Conservation (phyloP, 1,284 basidiomycete species). For the Pseudozyma tsukubaensis region DNA sequence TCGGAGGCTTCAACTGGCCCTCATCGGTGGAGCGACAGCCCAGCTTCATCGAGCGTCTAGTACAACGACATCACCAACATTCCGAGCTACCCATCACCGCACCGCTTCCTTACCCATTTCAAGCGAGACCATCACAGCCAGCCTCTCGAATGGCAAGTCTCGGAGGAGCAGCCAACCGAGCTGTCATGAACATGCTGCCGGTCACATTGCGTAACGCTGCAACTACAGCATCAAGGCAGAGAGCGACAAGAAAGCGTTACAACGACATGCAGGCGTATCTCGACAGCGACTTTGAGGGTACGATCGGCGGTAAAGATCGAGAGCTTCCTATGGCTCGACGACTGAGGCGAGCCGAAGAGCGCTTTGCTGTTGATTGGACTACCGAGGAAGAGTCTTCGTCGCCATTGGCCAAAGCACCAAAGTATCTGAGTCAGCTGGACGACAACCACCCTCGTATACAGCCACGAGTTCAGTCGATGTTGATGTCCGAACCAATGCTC, state of each 20-base stretch:
- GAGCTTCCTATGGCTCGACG: constrained; percentile 55
- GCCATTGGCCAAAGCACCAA: constrained; percentile 5
- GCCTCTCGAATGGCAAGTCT: constrained; percentile 44
- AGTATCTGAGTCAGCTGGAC: constrained; percentile 1
- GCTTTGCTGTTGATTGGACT: constrained; percentile 45
- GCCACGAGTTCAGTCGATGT: constrained; percentile 9
- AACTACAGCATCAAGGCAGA: constrained; percentile 36
- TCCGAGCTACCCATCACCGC: constrained; percentile 21
- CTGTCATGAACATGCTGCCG: constrained; percentile 46
- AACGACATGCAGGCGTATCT: constrained; percentile 37
- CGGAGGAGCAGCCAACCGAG: constrained; percentile 38
- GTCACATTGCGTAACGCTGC: constrained; percentile 40
- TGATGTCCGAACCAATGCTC: constrained; percentile 15
- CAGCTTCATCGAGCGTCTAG: constrained; percentile 47
- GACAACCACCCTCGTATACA: constrained; percentile 1
- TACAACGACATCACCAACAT: constrained; percentile 28
- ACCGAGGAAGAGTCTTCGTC: constrained; percentile 43
- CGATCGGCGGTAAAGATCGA: constrained; percentile 53
- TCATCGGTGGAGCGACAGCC: constrained; percentile 33
- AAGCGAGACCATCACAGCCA: constrained; percentile 22
- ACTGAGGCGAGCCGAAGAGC: constrained; percentile 32
- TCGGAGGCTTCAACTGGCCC: constrained; percentile 38
- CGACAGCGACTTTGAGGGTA: constrained; percentile 60
- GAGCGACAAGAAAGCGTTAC: constrained; percentile 33
- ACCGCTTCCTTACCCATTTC: constrained; percentile 28